Base-by-base conservation (phyloP, 106 monocot species). In the Dendrobium officinale region DNA sequence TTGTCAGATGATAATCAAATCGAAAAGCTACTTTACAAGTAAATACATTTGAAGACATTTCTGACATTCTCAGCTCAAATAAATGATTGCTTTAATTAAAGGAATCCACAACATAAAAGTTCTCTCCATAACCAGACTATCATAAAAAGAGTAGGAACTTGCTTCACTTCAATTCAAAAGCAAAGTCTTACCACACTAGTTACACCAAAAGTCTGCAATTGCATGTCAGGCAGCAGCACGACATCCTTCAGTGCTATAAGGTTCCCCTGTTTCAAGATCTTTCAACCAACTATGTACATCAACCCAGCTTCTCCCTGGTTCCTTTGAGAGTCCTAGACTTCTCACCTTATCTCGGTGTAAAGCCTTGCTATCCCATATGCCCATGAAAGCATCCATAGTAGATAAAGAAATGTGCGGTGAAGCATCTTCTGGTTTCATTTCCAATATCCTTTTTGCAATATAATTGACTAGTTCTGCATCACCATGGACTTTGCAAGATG, bases 401-500 rank as follows among this genome's bases (percentile, higher is more conserved):
- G 90, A 80, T 55, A 90, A 70, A 3, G 78, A 64, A 33, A 87
- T 72, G 48, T 83, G 88, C 37, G 88, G 82, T 15, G 88, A 88
- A 82, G 80, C 61, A 8, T 88, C 83, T 20, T 85, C 67, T 13
- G 85, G 83, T 79, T 48, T 84, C 74, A 83, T 84, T 75, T 88
- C 43, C 44, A 89, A 9, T 42, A 94, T 86, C 42, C 88, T 94
- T 85, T 87, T 86, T 68, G 86, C 84, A 24, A 83, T 84, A 54
- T 84, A 76, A n/a, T 67, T 76, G 42, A 67, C 91, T 40, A 91
- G 27, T 16, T 86, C 79, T 13, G 82, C 26, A 77, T 91, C 75
- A 67, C 91, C 86, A 74, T 94, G 87, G n/a, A 85, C 8, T 67
- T 84, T 88, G 79, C 93, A 94, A 56, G 91, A 74, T 51, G 85